phyloP scores from a whole-genome alignment of 2,329 filamentous ascomycete genomes.

The Aureobasidium pullulans region DNA sequence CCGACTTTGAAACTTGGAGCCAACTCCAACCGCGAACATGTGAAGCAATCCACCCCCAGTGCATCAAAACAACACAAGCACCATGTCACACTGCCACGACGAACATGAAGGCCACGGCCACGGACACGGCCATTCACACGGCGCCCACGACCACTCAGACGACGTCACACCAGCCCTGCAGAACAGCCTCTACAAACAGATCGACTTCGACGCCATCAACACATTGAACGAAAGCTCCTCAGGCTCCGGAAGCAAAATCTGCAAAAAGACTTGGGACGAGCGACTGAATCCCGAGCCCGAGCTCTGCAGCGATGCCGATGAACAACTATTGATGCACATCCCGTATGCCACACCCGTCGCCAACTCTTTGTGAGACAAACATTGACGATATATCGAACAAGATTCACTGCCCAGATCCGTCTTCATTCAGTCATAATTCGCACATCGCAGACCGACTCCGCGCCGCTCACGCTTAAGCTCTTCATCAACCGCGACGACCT shows the following conservation, averaged over 20 bases:
- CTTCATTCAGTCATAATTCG: conserved; percentile 84
- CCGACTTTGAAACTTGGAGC: background rate
- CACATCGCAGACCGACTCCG: conserved; percentile 60
- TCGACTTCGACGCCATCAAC: conserved; percentile 76
- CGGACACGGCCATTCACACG: conserved; percentile 43
- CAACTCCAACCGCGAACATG: background rate
- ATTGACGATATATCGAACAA: conserved; percentile 28
- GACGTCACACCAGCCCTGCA: conserved; percentile 89
- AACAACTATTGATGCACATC: conserved; percentile 86
- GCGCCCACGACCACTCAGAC: conserved; percentile 78
- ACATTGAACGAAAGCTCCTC: conserved; percentile 74
- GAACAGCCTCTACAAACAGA: conserved; percentile 82
- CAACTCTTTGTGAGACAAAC: background rate
- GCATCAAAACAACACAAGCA: background rate
- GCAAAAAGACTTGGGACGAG: conserved; percentile 88
- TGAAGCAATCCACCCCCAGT: background rate
- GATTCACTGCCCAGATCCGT: conserved; percentile 89
- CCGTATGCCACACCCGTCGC: conserved; percentile 48
- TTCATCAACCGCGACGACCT: conserved; percentile 82
- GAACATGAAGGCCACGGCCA: conserved; percentile 36
- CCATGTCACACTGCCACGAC: conserved; percentile 44
- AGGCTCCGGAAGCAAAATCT: conserved; percentile 63
- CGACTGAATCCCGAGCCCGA: conserved; percentile 64
- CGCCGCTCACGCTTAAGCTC: conserved; percentile 76
- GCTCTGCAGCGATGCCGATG: conserved; percentile 78